Conservation (phyloP, 163 green algal genomes). For the Chloroidium sp. region DNA sequence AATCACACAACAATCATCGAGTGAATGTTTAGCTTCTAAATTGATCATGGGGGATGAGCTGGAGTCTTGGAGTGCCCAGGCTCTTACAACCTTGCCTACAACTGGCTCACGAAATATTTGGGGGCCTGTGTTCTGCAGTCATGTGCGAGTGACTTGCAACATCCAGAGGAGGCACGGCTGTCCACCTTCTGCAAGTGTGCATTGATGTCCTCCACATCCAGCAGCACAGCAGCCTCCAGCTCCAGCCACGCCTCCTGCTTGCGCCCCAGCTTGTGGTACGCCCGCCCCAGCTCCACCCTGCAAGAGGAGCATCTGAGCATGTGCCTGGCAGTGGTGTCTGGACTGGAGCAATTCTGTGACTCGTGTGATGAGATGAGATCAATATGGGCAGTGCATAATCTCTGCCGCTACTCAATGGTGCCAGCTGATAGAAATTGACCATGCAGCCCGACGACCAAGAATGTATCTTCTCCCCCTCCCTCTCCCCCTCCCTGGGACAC, state of each 20-base stretch:
- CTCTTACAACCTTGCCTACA: too few relatives aligned
- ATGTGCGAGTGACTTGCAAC: too few relatives aligned
- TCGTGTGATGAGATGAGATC: neutral
- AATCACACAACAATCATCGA: too few relatives aligned
- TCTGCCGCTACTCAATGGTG: neutral
- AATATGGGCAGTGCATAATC: neutral
- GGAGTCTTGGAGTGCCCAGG: too few relatives aligned
- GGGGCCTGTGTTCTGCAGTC: too few relatives aligned
- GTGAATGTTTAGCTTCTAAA: too few relatives aligned
- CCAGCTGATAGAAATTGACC: neutral
- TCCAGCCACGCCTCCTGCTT: constrained; percentile 28
- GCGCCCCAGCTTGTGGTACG: constrained; percentile 37
- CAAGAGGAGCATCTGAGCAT: neutral
- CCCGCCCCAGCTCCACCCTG: constrained; percentile 37
- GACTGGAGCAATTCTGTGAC: neutral
- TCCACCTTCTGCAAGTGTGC: constrained; percentile 19
- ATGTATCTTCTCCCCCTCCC: neutral
- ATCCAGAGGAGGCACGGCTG: too few relatives aligned
- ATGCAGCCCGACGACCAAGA: neutral
- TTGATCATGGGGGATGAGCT: too few relatives aligned
- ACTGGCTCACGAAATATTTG: too few relatives aligned
- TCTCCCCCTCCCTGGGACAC: too few relatives aligned
- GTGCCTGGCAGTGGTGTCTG: neutral
- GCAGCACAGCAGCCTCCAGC: constrained; percentile 20
- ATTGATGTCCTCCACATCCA: constrained; percentile 62